These are phyloP conservation scores for Fusarium zealandicum DNA, from an alignment of 2,329 filamentous ascomycete species.

Conservation along the genomic window DNA sequence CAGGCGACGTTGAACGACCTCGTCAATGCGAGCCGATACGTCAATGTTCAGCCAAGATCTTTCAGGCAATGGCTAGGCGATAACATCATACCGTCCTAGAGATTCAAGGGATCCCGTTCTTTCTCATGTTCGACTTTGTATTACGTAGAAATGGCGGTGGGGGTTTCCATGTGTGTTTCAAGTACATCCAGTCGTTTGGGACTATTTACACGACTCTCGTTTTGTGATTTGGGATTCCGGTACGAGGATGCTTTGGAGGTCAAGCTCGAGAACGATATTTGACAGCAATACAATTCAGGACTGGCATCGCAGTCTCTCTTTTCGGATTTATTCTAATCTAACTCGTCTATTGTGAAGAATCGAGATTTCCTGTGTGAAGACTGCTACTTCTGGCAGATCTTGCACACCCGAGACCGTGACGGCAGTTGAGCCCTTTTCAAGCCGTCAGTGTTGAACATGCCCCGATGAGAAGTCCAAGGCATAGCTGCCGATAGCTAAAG, in stretches of 20 bases:
- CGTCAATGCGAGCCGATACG: conserved; percentile 46
- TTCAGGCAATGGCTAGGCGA: conserved; percentile 62
- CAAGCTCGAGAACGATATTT: conserved; percentile 7
- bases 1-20: conserved; percentile 66
- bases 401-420: conserved; percentile 2
- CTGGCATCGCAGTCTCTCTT: conserved; percentile 11
- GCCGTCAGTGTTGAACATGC: conserved; percentile 28
- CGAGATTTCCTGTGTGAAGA: not conserved
- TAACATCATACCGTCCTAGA: not conserved
- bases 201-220: not conserved
- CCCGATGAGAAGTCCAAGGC: not conserved
- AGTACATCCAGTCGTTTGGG: no score
- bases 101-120: no score
- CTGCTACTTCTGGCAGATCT: not conserved
- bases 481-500: not conserved
- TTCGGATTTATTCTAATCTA: not conserved
- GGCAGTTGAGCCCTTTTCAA: conserved; percentile 19
- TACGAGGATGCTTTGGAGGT: conserved; percentile 1
- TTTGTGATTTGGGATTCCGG: conserved; percentile 6
- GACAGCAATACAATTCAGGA: conserved; percentile 3
- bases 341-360: not conserved
- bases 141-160: no score
- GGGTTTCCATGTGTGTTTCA: not conserved
- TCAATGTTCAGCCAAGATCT: conserved; percentile 55
- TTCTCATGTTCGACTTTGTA: no score